phyloP scores from a whole-genome alignment of 305 asterid species.

The Fraxinus paxiana region DNA sequence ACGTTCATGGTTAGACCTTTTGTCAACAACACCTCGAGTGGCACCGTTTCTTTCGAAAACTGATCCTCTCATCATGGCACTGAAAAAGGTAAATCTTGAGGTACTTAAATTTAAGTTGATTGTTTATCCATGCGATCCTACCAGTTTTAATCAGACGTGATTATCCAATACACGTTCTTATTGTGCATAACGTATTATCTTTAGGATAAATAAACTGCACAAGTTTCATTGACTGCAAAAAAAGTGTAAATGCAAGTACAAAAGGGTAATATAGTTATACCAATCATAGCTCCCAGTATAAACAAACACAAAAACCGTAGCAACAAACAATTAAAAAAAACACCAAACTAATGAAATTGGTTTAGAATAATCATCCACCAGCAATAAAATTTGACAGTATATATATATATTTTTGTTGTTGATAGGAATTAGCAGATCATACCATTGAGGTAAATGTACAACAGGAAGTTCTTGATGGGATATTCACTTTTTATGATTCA shows the following conservation, averaged over 20 bases:
- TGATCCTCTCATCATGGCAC: slow-evolving; percentile 73
- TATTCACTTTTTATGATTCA: slow-evolving; percentile 81
- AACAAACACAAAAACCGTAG: neutral
- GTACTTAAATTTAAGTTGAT: slow-evolving; percentile 15
- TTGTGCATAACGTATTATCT: neutral
- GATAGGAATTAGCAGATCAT: slow-evolving; percentile 73
- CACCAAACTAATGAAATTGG: neutral
- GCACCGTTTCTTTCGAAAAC: slow-evolving; percentile 79
- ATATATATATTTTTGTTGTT: neutral
- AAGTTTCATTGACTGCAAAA: neutral
- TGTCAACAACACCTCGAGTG: slow-evolving; percentile 80
- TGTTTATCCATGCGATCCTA: neutral
- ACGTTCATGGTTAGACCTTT: slow-evolving; percentile 68
- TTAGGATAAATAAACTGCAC: neutral
- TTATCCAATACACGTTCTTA: neutral
- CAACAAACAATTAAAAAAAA: neutral
- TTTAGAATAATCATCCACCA: neutral
- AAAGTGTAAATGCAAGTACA: neutral
- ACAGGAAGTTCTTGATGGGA: slow-evolving; percentile 74
- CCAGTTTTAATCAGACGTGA: neutral
- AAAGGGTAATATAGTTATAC: neutral
- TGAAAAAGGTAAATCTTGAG: slow-evolving; percentile 55
- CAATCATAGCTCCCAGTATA: neutral
- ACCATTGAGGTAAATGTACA: slow-evolving; percentile 71
- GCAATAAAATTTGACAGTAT: neutral